These are phyloP conservation scores for Parsonsia alboflavescens DNA, from an alignment of 257 asterid genomes.

Conservation along the genomic window DNA sequence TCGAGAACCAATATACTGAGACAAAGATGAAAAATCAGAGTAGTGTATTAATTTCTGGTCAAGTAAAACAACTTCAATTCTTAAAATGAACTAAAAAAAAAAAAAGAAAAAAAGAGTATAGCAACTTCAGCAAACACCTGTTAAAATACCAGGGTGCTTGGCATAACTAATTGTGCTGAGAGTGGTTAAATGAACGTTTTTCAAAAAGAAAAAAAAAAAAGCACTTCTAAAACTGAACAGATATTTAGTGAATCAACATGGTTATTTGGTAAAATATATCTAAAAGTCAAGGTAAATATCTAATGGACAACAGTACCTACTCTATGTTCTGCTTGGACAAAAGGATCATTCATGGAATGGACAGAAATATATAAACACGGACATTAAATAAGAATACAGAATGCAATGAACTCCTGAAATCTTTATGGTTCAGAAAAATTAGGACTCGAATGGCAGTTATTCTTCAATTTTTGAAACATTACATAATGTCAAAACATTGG, in stretches of 20 bases:
- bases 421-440: neutral
- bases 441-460: neutral
- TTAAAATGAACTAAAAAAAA: no score
- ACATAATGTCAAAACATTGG: neutral
- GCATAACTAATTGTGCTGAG: neutral
- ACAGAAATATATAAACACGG: neutral
- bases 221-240: neutral
- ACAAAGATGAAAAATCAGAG: constrained; percentile 7
- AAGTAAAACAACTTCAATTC: constrained; percentile 9
- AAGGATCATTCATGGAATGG: neutral
- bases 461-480: neutral
- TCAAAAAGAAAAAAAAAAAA: no score
- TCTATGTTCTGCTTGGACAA: neutral
- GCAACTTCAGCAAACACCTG: constrained; percentile 10
- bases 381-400: neutral
- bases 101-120: neutral
- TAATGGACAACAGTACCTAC: neutral
- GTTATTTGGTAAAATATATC: constrained; percentile 2
- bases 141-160: neutral
- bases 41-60: neutral
- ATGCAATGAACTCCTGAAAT: neutral
- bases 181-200: neutral
- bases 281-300: neutral
- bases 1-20: constrained; percentile 80
- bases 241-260: neutral